Base-by-base conservation (phyloP, 257 asterid species). In the Jacaranda mimosifolia region DNA sequence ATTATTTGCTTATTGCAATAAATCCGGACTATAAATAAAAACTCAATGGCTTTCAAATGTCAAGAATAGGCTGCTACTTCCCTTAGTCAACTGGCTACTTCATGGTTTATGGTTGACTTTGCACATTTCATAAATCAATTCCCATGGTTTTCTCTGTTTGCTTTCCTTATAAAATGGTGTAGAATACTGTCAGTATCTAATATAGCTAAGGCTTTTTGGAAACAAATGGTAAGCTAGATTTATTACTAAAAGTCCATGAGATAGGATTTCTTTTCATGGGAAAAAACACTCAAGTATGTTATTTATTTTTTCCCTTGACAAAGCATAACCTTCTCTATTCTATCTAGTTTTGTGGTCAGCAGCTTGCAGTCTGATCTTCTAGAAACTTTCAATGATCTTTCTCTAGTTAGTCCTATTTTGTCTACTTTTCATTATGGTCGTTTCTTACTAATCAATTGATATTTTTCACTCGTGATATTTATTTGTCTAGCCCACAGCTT, bases 111-210 rank as follows among this genome's bases (percentile, higher is more conserved):
- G 15, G 7, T 42, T 74, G 53, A 15, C 19, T 18, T 68, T 42
- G 73, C 32, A 14, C 45, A 5, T 75, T 75, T 63, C 64, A 65
- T 71, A 19, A 32, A 57, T 65, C 67, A 74, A 8, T 39, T 53
- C 39, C 64, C 45, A 52, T 18, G 8, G 17, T 26, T 53, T 64
- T 52, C 39, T 13, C n/a, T 55, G 66, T 56, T 46, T 46, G 73
- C 73, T 5, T 55, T 68, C 59, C 9, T 65, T 32, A 68, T 19
- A 3, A n/a, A 70, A 18, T 17, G 63, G 53, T 8, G 64, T 53
- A 13, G 14, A 55, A 9, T 55, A 3, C 14, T 71, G 67, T 42
- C 13, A 19, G 26, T 40, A 17, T 71, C 49, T 19, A 36, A 70
- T 70, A 14, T 70, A 51, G 3, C 63, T 52, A 35, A 72, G 57